Conservation (phyloP, 2,329 filamentous ascomycete genomes). For the Diaporthe velutina region DNA sequence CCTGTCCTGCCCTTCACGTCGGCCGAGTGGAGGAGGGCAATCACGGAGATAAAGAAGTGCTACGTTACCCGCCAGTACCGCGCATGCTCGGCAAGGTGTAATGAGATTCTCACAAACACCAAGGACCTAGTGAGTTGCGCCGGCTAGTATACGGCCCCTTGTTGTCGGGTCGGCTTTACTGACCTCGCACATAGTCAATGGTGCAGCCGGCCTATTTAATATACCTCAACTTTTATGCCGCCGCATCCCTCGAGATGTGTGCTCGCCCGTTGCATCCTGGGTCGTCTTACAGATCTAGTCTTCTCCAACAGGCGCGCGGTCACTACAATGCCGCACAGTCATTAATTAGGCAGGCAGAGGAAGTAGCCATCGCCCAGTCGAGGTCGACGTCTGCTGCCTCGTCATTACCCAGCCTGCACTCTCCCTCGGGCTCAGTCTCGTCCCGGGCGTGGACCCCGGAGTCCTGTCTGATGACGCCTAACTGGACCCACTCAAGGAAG, state of each 20-base stretch:
- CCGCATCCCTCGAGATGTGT: constrained; percentile 69
- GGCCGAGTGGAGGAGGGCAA: constrained; percentile 64
- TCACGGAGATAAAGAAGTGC: constrained; percentile 67
- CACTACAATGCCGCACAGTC: constrained; percentile 65
- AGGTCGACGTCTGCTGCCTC: constrained; percentile 52
- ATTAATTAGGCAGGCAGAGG: constrained; percentile 62
- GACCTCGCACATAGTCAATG: constrained; percentile 45
- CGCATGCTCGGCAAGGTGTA: constrained; percentile 65
- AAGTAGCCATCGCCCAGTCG: constrained; percentile 50
- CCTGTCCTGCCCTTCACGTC: constrained; percentile 57
- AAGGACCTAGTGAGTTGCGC: constrained; percentile 56
- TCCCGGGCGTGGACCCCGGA: constrained; percentile 58
- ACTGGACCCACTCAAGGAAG: constrained; percentile 55
- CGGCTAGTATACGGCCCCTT: background rate
- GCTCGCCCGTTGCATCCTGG: constrained; percentile 61
- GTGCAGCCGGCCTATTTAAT: constrained; percentile 68
- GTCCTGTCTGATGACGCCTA: constrained; percentile 61
- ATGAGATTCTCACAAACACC: constrained; percentile 64
- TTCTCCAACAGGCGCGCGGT: constrained; percentile 64
- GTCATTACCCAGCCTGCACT: constrained; percentile 55
- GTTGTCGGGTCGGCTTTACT: background rate
- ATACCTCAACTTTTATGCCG: constrained; percentile 73
- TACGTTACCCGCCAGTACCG: constrained; percentile 65
- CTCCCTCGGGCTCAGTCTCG: constrained; percentile 60
- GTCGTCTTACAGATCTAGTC: constrained; percentile 59